Evolutionary conservation across 129 eudicot genomes (phyloP).

Genomic region (Artemisia annua): DNA sequence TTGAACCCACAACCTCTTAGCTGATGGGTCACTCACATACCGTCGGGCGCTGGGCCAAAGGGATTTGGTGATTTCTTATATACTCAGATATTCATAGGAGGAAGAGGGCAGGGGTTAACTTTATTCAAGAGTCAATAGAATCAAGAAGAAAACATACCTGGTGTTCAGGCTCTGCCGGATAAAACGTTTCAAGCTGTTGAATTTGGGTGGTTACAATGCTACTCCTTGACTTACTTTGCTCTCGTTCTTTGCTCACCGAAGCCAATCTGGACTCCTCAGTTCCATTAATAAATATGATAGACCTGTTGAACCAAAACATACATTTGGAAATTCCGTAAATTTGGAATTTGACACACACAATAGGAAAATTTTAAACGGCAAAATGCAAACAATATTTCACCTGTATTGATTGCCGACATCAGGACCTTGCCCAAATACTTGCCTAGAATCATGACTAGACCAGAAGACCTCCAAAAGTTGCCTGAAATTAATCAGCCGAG

Average conservation of each 20-base stretch:
- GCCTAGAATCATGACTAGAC: constrained; percentile 95
- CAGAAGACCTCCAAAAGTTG: constrained; percentile 97
- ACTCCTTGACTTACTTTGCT: constrained; percentile 70
- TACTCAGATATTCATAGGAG: no score
- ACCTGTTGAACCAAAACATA: constrained; percentile 47
- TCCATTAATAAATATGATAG: constrained; percentile 85
- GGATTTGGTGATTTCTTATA: no score
- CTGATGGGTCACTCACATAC: no score
- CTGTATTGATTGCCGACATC: constrained; percentile 97
- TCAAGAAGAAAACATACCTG: constrained; percentile 51
- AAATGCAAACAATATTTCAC: constrained; percentile 30
- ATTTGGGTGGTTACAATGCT: constrained; percentile 91
- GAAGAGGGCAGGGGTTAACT: no score
- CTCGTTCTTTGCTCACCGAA: constrained; percentile 84
- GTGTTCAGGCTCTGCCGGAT: constrained; percentile 94
- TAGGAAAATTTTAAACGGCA: background rate
- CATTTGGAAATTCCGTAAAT: background rate
- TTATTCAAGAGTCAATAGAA: background rate
- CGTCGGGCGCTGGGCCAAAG: no score
- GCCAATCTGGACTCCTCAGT: constrained; percentile 91
- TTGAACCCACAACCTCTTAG: no score
- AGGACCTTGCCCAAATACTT: constrained; percentile 99
- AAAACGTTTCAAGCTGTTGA: constrained; percentile 67
- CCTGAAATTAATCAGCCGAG: constrained; percentile 69
- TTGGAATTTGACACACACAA: background rate